Evolutionary conservation across 2,329 filamentous ascomycete species (phyloP), one percentile per base, ranked within the genome.

Genomic region (Pseudomassariella vexata): DNA sequence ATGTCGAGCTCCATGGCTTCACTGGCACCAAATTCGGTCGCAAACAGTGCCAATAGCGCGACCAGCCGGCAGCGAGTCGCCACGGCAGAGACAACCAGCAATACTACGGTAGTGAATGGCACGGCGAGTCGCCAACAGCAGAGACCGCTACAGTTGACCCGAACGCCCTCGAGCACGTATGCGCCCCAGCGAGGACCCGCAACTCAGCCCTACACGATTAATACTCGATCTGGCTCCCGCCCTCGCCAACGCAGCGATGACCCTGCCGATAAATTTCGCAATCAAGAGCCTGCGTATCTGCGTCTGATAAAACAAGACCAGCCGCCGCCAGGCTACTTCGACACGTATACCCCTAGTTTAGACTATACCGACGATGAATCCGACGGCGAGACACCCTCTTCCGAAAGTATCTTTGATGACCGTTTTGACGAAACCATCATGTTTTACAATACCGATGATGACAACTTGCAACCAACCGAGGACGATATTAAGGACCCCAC

Each of bases 231-330:
- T 29, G 55, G 51, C 34, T 66, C 44, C 59, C 72, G 42, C 59
- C 79, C 49, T 53, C 69, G 45, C 60, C 75, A 53, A 61, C 76
- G 61, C 62, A 74, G 24, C 62, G 70, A 38, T 10, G 52, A 55
- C 30, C 28, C 61, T 57, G 36, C 53, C 62, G 40, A 65, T 59
- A 49, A 68, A 53, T 75, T 67, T 36, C 72, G 84, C 38, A 85
- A 85, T 28, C 87, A 96, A 60, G 90, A 96, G 59, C 86, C 89
- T 55, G 90, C 90, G 36, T 98, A 98, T 55, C 82, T 96, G 20
- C 87, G 95, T 58, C 81, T 90, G 47, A 75, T 96, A 51, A 80
- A 88, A 36, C 86, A 94, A 53, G 85, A 92, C 23, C 41, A 45
- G 9, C 39, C 44, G 19, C 37, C 51, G 26, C 73, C 73, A 39